Conservation (phyloP, 2,329 filamentous ascomycete species). For the Monilinia fructigena region DNA sequence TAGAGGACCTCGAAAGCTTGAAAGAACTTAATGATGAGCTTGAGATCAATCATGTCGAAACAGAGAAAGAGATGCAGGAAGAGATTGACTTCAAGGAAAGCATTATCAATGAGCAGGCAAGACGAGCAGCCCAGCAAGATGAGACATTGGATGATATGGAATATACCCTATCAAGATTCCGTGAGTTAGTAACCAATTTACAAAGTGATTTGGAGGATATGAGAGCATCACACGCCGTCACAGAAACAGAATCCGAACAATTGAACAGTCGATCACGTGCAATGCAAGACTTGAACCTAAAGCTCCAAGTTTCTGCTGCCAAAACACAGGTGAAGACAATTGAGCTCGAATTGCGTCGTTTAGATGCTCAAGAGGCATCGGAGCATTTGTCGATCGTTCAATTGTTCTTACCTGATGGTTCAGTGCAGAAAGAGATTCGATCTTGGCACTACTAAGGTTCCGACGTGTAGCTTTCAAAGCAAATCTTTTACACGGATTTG, state of each 20-base stretch:
- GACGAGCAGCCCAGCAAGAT: conserved; percentile 72
- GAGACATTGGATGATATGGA: conserved; percentile 82
- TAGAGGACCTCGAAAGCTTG: conserved; percentile 84
- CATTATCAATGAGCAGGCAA: conserved; percentile 77
- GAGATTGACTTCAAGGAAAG: conserved; percentile 87
- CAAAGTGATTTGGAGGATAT: conserved; percentile 89
- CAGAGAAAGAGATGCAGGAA: conserved; percentile 90
- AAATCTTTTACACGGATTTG: conserved; percentile 70
- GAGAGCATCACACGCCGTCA: conserved; percentile 86
- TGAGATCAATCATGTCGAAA: conserved; percentile 87
- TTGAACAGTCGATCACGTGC: conserved; percentile 83
- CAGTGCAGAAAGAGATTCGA: conserved; percentile 75
- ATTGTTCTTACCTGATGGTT: conserved; percentile 84
- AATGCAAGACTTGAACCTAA: conserved; percentile 96
- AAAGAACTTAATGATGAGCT: conserved; percentile 95
- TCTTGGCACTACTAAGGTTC: conserved; percentile 85
- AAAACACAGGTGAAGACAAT: conserved; percentile 95
- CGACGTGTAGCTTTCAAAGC: conserved; percentile 88
- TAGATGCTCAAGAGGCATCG: conserved; percentile 84
- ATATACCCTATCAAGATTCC: conserved; percentile 84
- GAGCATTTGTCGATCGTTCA: conserved; percentile 88
- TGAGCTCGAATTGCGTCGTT: conserved; percentile 79
- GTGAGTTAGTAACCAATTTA: conserved; percentile 80
- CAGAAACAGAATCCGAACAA: conserved; percentile 88
- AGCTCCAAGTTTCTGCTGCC: conserved; percentile 82